Evolutionary conservation across 2,329 filamentous ascomycete species (phyloP), one percentile per base, ranked within the genome.

Genomic region (Tricladium varicosporioides): DNA sequence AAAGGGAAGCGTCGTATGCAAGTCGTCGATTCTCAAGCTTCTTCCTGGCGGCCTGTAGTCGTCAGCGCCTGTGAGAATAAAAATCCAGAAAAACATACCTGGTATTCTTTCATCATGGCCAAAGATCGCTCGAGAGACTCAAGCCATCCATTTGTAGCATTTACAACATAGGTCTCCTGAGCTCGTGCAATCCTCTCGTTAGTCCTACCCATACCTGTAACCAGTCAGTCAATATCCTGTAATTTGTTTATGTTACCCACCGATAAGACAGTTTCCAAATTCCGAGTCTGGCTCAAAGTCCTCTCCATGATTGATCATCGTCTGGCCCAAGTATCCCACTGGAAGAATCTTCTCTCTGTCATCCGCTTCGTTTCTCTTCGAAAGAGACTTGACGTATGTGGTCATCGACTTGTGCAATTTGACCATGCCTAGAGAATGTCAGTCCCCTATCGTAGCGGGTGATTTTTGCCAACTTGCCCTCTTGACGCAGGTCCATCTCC

Each of bases 61-160:
- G 48, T 67, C 54, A 58, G 49, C 36, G 19, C 36, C n/a, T 40
- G 10, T 16, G 67, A 59, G 68, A 58, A 43, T 22, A 53, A 4
- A 2, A 8, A 19, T 22, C 14, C 31, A 16, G 10, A 13, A 13
- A 14, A 40, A 71, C 81, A 54, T 80, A 93, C 89, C 81, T 97
- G 92, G 68, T 96, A 97, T 70, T 97, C 94, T 73, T 96, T 97
- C 91, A 97, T 93, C 81, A 96, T 94, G 36, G 91, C 87, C 52
- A 96, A 75, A 22, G 89, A 95, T 63, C 92, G 81, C 72, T 97
- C 93, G 18, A 96, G 78, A n/a, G 89, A 92, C 72, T 97, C 92
- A 57, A 96, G 80, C 93, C 93, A 97, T 71, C 83, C 88, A 33
- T 84, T 82, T 14, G 89, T 95, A 60, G 91, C 88, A 67, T 89